phyloP scores from a whole-genome alignment of 164 flowering plant genomes.

The Protea cynaroides region DNA sequence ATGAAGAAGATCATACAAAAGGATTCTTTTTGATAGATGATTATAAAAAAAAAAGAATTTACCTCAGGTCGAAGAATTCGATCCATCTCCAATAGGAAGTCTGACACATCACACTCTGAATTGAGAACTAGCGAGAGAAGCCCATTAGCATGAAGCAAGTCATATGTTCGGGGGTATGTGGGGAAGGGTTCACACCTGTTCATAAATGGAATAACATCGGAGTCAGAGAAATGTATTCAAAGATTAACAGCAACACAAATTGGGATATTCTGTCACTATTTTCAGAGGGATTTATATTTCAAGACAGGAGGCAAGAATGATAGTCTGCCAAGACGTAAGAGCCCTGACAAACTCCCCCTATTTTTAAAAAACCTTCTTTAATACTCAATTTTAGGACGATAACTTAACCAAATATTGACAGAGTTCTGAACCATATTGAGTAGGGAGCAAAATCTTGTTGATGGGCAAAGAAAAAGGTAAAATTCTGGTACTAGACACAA shows the following conservation, averaged over 20 bases:
- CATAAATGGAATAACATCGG: conserved; percentile 3
- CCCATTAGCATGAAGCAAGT: conserved; percentile 89
- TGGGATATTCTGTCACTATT: not conserved
- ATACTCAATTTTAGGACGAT: not conserved
- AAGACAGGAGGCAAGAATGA: too few species aligned
- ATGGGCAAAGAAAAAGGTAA: too few species aligned
- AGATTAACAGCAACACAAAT: not conserved
- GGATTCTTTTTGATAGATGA: too few species aligned
- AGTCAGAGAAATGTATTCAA: not conserved
- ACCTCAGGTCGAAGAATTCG: conserved; percentile 95
- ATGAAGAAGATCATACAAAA: not conserved
- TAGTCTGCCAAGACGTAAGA: too few species aligned
- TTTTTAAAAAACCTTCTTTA: not conserved
- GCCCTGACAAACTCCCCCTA: not conserved
- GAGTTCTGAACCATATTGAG: not conserved
- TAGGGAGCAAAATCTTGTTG: too few species aligned
- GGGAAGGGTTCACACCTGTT: conserved; percentile 96
- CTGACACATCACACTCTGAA: conserved; percentile 53
- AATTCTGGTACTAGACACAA: too few species aligned
- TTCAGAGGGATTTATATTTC: not conserved
- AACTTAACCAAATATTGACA: not conserved
- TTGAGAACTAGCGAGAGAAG: conserved; percentile 56
- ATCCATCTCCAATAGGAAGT: conserved; percentile 87
- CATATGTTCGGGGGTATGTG: conserved; percentile 95
- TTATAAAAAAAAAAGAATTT: conserved; percentile 7